A percentile compares a stretch with the other conserved stretches of the same genome.
These are phyloP conservation scores for Guadua angustifolia DNA, from an alignment of 176 grass and related monocot genomes.

Conservation along the genomic window DNA sequence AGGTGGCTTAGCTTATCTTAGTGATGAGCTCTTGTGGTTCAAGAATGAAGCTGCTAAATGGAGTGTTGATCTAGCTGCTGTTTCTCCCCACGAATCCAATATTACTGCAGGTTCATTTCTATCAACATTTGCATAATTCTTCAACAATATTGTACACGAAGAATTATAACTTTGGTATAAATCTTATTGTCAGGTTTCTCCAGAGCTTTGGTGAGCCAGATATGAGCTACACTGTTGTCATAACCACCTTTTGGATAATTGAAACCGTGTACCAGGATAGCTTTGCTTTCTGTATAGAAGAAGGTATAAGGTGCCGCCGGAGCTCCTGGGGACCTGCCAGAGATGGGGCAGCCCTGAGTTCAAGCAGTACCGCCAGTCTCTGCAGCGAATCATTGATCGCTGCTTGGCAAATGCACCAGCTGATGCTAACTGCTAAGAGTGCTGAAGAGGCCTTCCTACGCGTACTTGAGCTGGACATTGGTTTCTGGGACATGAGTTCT, in stretches of 20 bases:
- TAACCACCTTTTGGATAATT: conserved; percentile 79
- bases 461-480: conserved; percentile 76
- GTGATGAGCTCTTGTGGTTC: conserved; percentile 84
- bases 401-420: conserved; percentile 57
- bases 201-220: conserved; percentile 60
- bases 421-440: conserved; percentile 48
- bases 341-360: too few relatives aligned
- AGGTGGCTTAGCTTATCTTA: conserved; percentile 63
- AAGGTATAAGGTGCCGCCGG: conserved; percentile 59
- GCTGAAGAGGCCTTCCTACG: conserved; percentile 71
- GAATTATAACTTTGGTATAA: conserved; percentile 23
- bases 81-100: conserved; percentile 66
- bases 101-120: conserved; percentile 61
- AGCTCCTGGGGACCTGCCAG: conserved; percentile 76
- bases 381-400: conserved; percentile 67
- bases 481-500: conserved; percentile 91
- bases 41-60: conserved; percentile 78
- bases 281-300: too few relatives aligned
- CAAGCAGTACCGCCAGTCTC: too few relatives aligned
- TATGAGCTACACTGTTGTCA: conserved; percentile 59
- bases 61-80: conserved; percentile 56
- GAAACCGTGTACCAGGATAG: too few relatives aligned
- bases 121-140: neutral
- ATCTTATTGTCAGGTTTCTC: conserved; percentile 63
- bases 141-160: neutral